Conservation (phyloP, 2,329 filamentous ascomycete species). For the Exophiala phaeomuriformis region DNA sequence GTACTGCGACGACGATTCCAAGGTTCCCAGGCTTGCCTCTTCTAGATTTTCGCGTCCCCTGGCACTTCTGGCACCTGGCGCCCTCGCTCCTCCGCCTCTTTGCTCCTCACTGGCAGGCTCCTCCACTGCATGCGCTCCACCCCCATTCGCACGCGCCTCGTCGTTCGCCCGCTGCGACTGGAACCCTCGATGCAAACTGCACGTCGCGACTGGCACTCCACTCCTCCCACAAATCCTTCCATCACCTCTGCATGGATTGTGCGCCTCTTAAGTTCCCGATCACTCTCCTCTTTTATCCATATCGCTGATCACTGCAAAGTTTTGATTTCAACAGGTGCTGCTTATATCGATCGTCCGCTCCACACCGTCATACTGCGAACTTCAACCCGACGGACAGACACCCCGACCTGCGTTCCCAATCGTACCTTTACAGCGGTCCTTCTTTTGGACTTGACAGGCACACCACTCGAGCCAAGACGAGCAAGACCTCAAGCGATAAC, state of each 20-base stretch:
- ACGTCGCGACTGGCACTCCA: not conserved
- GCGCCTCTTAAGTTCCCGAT: not conserved
- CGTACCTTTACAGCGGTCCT: not conserved
- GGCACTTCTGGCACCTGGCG: no score
- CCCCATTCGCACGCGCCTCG: not conserved
- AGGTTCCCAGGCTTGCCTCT: not conserved
- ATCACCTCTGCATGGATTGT: not conserved
- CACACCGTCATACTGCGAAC: not conserved
- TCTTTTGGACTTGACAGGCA: not conserved
- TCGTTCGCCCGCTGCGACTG: not conserved
- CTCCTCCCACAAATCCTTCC: constrained; percentile 9
- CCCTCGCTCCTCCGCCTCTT: not conserved
- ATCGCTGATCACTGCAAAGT: constrained; percentile 3
- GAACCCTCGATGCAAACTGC: not conserved
- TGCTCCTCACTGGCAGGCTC: not conserved
- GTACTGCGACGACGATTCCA: no score
- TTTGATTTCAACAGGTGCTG: not conserved
- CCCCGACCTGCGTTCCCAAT: not conserved
- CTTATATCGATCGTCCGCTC: not conserved
- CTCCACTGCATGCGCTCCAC: constrained; percentile 2
- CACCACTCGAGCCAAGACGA: not conserved
- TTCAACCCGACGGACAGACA: not conserved
- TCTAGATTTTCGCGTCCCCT: not conserved
- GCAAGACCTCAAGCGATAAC: not conserved
- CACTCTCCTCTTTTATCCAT: constrained; percentile 2